Evolutionary conservation across 2,329 filamentous ascomycete species (phyloP), one percentile per base, ranked within the genome.

Genomic region (Ophiocordyceps camponoti-floridani): DNA sequence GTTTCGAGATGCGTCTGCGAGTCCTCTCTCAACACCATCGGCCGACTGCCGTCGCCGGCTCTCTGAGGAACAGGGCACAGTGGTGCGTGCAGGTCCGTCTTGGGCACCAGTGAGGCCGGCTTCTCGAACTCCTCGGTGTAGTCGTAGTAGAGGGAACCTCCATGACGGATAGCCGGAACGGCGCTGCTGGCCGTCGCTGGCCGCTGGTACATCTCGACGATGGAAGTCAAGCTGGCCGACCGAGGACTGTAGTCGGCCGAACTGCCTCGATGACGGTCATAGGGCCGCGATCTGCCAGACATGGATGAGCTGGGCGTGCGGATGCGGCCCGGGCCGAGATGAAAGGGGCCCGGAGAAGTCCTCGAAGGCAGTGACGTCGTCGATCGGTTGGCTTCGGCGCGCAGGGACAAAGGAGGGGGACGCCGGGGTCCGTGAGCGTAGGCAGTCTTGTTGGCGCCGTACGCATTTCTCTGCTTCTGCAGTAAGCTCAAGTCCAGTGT

Each of bases 71-170:
- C 55, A 4, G 63, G 62, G 6, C 56, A 58, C 10, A 62, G 28
- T 6, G 61, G 54, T 16, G 51, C 44, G 11, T 44, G 45, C 28
- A 48, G 33, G 4, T 51, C 46, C 5, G 47, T 37, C 8, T 51
- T 43, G 7, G 42, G 52, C 4, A 51, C 45, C 11, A 43, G 51
- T 28, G 53, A 47, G 18, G 48, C 46, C 16, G 52, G 55, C 41
- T 53, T 58, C 16, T 70, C 66, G 44, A 73, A 73, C 3, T 63
- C 65, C 49, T 73, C 70, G 16, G 62, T 67, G 51, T 73, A 73
- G 51, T 74, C 70, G 48, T 73, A 73, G 51, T 72, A 73, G 37
- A 66, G 60, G 40, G 66, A 59, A 47, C 61, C 52, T 33, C 51
- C 46, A 41, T 57, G 50, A 45, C 56, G 59, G n/a, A 58, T 47